Conservation (phyloP, 345 rosid species). For the Salix udensis region DNA sequence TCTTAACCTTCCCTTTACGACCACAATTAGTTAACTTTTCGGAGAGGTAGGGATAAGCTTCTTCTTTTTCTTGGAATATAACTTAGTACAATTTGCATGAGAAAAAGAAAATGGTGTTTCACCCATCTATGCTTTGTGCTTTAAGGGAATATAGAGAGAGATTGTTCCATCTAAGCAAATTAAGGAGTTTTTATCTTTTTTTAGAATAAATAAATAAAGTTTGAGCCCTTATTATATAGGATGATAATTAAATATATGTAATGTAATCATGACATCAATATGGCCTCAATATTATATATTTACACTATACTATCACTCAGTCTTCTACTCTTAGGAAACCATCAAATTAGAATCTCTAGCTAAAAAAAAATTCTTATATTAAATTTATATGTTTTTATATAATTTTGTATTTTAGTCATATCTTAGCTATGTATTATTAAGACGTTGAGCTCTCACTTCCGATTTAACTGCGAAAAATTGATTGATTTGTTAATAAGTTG, state of each 20-base stretch:
- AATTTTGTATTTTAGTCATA: neutral
- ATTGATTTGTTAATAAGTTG: neutral
- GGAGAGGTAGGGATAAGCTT: neutral
- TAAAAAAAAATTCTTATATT: neutral
- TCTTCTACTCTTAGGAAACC: neutral
- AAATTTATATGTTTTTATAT: no score
- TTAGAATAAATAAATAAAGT: neutral
- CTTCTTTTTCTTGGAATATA: neutral
- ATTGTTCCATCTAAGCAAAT: neutral
- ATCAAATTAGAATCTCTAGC: neutral
- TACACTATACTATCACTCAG: neutral
- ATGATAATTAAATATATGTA: neutral
- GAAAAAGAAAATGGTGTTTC: neutral
- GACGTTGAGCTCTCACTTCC: neutral
- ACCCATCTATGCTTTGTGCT: constrained; percentile 6
- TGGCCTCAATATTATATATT: neutral
- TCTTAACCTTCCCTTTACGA: neutral
- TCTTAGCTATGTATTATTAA: neutral
- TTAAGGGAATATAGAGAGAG: neutral
- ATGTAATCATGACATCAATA: neutral
- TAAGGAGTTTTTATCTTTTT: neutral
- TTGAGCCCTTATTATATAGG: neutral
- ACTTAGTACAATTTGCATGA: neutral
- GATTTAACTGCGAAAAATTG: neutral
- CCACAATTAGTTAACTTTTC: neutral